A percentile compares a stretch with the other conserved stretches of the same genome.
phyloP scores from a whole-genome alignment of 2,329 filamentous ascomycete species.

The Nemania sp. region DNA sequence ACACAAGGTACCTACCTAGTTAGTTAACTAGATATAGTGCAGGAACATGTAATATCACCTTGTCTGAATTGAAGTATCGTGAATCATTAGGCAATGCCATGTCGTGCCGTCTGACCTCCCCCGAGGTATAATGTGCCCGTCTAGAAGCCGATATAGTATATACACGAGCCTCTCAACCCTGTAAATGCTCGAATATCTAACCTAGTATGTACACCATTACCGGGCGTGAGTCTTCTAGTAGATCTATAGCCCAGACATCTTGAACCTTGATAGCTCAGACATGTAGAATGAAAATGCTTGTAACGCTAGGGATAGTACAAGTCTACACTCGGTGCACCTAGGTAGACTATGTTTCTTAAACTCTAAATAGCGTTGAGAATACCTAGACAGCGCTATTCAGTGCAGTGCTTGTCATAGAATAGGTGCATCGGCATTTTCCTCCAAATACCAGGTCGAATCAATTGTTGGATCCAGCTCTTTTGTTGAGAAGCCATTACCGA shows the following conservation, averaged over 20 bases:
- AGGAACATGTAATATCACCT: too few species aligned
- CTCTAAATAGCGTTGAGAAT: not conserved
- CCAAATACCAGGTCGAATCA: constrained; percentile 60
- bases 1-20: too few species aligned
- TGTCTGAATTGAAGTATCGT: too few species aligned
- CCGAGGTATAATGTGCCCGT: not conserved
- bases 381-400: not conserved
- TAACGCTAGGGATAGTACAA: not conserved
- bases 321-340: not conserved
- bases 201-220: not conserved
- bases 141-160: not conserved
- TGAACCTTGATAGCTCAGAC: not conserved
- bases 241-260: not conserved
- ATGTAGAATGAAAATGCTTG: not conserved
- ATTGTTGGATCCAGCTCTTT: constrained; percentile 56
- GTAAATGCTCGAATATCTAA: not conserved
- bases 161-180: not conserved
- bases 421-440: constrained; percentile 38
- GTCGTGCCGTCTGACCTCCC: not conserved
- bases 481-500: constrained; percentile 65
- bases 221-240: not conserved
- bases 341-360: not conserved
- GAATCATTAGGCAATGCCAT: not conserved
- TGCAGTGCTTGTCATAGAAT: constrained; percentile 21
- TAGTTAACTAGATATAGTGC: too few species aligned